phyloP scores from a whole-genome alignment of 2,329 filamentous ascomycete genomes.

The Beauveria bassiana region DNA sequence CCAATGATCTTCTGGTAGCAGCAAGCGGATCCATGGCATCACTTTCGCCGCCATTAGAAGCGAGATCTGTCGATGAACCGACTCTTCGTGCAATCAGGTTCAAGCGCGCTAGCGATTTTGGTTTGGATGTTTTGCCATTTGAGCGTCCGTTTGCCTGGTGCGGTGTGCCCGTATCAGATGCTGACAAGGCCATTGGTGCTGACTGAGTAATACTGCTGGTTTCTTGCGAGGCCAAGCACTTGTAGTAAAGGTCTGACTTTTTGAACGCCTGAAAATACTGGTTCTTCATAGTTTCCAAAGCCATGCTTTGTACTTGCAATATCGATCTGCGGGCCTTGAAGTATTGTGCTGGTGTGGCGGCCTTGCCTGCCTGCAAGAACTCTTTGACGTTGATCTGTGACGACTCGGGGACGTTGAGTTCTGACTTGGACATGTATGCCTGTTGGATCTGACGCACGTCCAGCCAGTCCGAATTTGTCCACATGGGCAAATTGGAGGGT shows the following conservation, averaged over 20 bases:
- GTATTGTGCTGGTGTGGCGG: constrained; percentile 74
- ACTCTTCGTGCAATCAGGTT: constrained; percentile 35
- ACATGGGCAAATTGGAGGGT: constrained; percentile 55
- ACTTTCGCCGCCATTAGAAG: constrained; percentile 28
- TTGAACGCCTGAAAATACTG: constrained; percentile 80
- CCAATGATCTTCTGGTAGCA: constrained; percentile 57
- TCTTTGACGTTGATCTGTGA: constrained; percentile 62
- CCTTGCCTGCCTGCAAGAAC: constrained; percentile 71
- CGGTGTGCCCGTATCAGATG: constrained; percentile 12
- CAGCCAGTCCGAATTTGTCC: constrained; percentile 75
- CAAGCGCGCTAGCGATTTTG: constrained; percentile 36
- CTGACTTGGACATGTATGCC: constrained; percentile 74
- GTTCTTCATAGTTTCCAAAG: constrained; percentile 77
- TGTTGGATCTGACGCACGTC: constrained; percentile 90
- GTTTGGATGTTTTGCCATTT: constrained; percentile 35
- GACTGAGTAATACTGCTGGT: constrained; percentile 33
- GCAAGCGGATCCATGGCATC: constrained; percentile 33
- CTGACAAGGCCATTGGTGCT: constrained; percentile 14
- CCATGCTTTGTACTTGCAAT: constrained; percentile 70
- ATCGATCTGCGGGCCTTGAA: constrained; percentile 74
- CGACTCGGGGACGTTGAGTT: constrained; percentile 67
- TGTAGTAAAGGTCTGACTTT: constrained; percentile 90
- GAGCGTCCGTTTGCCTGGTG: constrained; percentile 11
- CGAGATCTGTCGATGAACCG: constrained; percentile 42
- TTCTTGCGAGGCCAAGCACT: constrained; percentile 87